phyloP scores from a whole-genome alignment of 1,139 yeast species.

The Candida glucosophila region DNA sequence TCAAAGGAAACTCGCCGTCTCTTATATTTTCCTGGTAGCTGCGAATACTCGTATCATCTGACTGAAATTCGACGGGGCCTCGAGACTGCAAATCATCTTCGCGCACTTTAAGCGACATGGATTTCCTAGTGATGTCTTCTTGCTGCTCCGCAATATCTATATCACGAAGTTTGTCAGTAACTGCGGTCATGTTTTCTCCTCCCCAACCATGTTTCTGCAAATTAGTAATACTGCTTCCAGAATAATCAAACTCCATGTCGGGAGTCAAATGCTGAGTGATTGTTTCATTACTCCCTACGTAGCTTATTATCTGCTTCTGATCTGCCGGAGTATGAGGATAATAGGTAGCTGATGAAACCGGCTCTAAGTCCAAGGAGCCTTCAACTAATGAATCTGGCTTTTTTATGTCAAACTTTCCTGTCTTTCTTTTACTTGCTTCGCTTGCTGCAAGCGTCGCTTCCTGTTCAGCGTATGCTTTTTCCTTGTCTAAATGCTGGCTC shows the following conservation, averaged over 20 bases:
- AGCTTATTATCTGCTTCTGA: conserved; percentile 3
- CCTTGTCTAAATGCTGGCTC: conserved; percentile 1
- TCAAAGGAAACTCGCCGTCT: conserved; percentile 38
- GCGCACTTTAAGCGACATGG: background rate
- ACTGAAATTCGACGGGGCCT: too few relatives aligned
- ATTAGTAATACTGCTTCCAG: conserved; percentile 12
- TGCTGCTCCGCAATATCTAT: background rate
- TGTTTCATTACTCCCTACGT: conserved; percentile 1
- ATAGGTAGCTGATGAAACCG: conserved; percentile 25
- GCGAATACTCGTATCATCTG: too few relatives aligned
- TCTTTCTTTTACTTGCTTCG: background rate
- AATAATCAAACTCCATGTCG: conserved; percentile 29
- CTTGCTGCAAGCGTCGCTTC: too few relatives aligned
- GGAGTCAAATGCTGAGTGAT: conserved; percentile 28
- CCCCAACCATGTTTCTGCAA: background rate
- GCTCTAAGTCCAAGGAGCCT: too few relatives aligned
- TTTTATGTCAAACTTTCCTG: conserved; percentile 3
- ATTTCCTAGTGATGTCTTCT: background rate
- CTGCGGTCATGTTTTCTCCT: conserved; percentile 1
- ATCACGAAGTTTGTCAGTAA: conserved; percentile 1
- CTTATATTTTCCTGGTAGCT: background rate
- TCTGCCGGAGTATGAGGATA: conserved; percentile 23
- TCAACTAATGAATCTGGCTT: conserved; percentile 3
- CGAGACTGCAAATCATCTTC: background rate
- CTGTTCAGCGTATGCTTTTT: background rate